phyloP scores from a whole-genome alignment of 2,329 filamentous ascomycete species.

The Hypocreales sp. region DNA sequence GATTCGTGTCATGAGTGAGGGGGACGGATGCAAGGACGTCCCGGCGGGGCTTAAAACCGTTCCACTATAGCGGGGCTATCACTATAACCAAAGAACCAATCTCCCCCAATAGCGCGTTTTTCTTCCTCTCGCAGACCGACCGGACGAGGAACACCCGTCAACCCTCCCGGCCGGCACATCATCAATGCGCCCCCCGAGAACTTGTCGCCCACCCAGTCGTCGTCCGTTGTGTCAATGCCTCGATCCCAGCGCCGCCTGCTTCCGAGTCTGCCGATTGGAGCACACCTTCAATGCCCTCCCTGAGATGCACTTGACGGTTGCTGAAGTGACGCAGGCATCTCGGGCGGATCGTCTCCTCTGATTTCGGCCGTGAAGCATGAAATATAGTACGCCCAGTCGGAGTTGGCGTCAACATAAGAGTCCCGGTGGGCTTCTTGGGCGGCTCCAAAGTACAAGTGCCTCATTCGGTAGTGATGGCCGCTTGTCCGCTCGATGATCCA shows the following conservation, averaged over 20 bases:
- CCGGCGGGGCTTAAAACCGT: neutral
- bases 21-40: neutral
- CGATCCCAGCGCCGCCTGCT: too few species aligned
- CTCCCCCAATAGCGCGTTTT: too few species aligned
- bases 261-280: too few species aligned
- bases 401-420: neutral
- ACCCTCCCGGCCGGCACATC: too few species aligned
- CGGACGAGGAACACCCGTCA: too few species aligned
- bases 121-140: too few species aligned
- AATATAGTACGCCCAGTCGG: neutral
- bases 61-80: neutral
- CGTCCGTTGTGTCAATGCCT: too few species aligned
- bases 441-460: neutral
- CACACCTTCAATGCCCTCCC: too few species aligned
- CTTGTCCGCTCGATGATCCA: neutral
- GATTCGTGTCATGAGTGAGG: neutral
- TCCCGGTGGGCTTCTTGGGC: neutral
- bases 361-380: neutral
- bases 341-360: neutral
- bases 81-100: too few species aligned
- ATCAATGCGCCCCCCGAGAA: too few species aligned
- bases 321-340: neutral
- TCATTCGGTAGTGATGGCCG: neutral
- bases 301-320: neutral
- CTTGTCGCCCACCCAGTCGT: too few species aligned